A percentile compares a stretch with the other conserved stretches of the same genome.
phyloP scores from a whole-genome alignment of 805 yeast species.

The Candida xiaguanensis region DNA sequence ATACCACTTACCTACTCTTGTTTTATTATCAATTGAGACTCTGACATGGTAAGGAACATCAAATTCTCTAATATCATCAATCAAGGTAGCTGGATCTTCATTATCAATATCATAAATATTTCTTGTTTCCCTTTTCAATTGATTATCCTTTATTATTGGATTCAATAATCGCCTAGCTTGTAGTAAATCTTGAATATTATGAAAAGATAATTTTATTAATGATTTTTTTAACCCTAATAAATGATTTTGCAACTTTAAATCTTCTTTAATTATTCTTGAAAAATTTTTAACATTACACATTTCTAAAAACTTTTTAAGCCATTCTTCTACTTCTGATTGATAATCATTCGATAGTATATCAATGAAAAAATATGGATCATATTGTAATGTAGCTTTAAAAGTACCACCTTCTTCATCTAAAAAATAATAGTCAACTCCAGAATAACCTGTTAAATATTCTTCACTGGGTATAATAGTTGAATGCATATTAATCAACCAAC shows the following conservation, averaged over 20 bases:
- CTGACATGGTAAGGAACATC: constrained; percentile 97
- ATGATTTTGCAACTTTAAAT: constrained; percentile 80
- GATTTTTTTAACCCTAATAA: constrained; percentile 68
- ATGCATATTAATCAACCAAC: constrained; percentile 96
- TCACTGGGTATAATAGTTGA: constrained; percentile 67
- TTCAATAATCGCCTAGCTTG: constrained; percentile 66
- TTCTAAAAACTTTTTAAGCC: constrained; percentile 65
- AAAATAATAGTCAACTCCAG: constrained; percentile 94
- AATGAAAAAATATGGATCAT: constrained; percentile 83
- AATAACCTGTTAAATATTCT: constrained; percentile 58
- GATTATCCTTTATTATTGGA: constrained; percentile 71
- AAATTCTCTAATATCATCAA: constrained; percentile 84
- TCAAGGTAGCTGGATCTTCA: constrained; percentile 49
- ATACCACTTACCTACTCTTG: constrained; percentile 97
- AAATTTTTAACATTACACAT: constrained; percentile 51
- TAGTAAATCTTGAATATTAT: constrained; percentile 68
- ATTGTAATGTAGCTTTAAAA: constrained; percentile 79
- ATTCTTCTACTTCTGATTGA: constrained; percentile 83
- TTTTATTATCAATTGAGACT: constrained; percentile 83
- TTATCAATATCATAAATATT: constrained; percentile 57
- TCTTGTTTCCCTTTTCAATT: constrained; percentile 54
- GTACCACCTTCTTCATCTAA: constrained; percentile 95
- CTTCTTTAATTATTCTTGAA: constrained; percentile 64
- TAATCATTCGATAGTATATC: constrained; percentile 51
- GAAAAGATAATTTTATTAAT: constrained; percentile 66